Percentiles rank a stretch among this genome's conserved stretches.
phyloP scores from a whole-genome alignment of 495 filamentous ascomycete genomes.

The Xylaria castorea region DNA sequence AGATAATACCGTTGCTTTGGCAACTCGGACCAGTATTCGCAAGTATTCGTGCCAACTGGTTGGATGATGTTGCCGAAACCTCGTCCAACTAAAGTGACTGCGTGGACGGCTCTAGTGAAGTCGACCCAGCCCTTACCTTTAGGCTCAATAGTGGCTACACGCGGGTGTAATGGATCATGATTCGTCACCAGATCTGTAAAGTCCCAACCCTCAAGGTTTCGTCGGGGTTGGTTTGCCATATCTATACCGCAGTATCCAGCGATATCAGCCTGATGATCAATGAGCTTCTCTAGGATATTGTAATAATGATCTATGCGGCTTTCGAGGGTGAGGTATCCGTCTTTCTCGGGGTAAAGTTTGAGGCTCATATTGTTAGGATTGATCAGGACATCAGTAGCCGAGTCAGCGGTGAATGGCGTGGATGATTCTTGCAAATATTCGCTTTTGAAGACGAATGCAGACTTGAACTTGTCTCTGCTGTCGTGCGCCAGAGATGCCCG shows the following conservation, averaged over 20 bases:
- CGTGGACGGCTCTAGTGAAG: slow-evolving; percentile 35
- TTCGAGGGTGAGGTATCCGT: slow-evolving; percentile 7
- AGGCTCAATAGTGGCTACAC: slow-evolving; percentile 33
- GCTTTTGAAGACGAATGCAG: slow-evolving; percentile 28
- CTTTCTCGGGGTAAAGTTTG: slow-evolving; percentile 30
- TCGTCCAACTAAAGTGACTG: slow-evolving; percentile 42
- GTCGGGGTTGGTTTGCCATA: slow-evolving; percentile 26
- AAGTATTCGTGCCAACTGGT: slow-evolving; percentile 26
- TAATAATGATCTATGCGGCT: slow-evolving; percentile 31
- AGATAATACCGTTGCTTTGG: slow-evolving; percentile 39
- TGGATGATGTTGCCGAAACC: slow-evolving; percentile 45
- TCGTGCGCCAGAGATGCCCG: slow-evolving; percentile 34
- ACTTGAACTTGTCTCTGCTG: slow-evolving; percentile 26
- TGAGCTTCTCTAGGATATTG: slow-evolving; percentile 40
- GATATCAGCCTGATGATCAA: slow-evolving; percentile 38
- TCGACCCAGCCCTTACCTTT: slow-evolving; percentile 45
- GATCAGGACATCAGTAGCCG: neutral
- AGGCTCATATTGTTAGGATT: slow-evolving; percentile 1
- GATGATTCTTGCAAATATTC: slow-evolving; percentile 28
- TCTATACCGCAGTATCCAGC: slow-evolving; percentile 15
- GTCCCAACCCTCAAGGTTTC: slow-evolving; percentile 39
- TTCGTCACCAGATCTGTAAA: slow-evolving; percentile 35
- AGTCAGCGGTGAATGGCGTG: slow-evolving; percentile 9
- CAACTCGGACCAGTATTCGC: slow-evolving; percentile 28
- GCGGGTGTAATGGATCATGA: slow-evolving; percentile 31